phyloP scores from a whole-genome alignment of 148 eudicot species.

The Chenopodium berlandieri region DNA sequence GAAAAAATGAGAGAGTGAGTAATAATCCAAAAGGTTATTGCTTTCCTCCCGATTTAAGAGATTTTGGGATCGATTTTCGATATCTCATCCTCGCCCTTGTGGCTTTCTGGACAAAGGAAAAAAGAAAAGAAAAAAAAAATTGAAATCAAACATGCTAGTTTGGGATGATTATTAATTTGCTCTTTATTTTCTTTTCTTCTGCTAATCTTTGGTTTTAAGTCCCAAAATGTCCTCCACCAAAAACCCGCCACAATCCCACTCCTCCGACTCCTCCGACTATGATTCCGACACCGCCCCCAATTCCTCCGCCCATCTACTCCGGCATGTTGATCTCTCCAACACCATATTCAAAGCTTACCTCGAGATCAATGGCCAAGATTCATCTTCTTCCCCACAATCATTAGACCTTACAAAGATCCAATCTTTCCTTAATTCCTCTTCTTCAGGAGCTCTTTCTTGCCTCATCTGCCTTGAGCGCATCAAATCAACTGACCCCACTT shows the following conservation, averaged over 20 bases:
- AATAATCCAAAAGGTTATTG: no score
- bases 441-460: slow-evolving; percentile 92
- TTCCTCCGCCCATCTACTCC: slow-evolving; percentile 37
- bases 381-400: slow-evolving; percentile 25
- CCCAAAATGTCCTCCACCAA: slow-evolving; percentile 39
- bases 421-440: slow-evolving; percentile 72
- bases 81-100: no score
- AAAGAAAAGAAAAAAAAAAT: no score
- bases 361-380: slow-evolving; percentile 41
- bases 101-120: no score
- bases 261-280: slow-evolving; percentile 64
- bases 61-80: no score
- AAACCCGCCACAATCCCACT: slow-evolving; percentile 29
- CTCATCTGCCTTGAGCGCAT: slow-evolving; percentile 95
- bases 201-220: not conserved
- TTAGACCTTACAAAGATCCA: slow-evolving; percentile 86
- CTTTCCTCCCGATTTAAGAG: no score
- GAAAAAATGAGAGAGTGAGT: no score
- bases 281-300: slow-evolving; percentile 65
- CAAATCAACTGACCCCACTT: slow-evolving; percentile 73
- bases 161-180: not conserved
- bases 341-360: slow-evolving; percentile 79
- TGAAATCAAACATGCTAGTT: not conserved
- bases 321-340: slow-evolving; percentile 69
- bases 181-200: no score